These are phyloP conservation scores for Scenedesmus sp. DNA, from an alignment of 163 green algal species.

Conservation along the genomic window DNA sequence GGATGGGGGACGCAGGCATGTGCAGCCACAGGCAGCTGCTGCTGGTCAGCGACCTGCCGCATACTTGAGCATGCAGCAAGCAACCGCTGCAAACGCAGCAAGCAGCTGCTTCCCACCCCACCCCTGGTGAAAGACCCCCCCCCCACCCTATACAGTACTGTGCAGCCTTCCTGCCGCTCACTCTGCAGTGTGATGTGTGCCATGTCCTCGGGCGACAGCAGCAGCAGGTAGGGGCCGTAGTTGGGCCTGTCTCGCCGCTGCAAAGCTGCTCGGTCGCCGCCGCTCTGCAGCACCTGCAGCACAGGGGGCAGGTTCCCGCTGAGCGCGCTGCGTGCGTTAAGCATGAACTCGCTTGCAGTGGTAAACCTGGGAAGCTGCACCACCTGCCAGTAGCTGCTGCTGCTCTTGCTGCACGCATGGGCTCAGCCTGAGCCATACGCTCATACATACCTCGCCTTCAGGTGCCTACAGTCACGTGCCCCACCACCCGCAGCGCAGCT, in stretches of 20 bases:
- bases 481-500: no score
- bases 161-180: background rate
- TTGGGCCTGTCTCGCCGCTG: conserved; percentile 59
- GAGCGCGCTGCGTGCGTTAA: no score
- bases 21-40: background rate
- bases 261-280: background rate
- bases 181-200: conserved; percentile 53
- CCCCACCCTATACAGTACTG: background rate
- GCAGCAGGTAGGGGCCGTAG: conserved; percentile 76
- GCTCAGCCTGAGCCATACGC: no score
- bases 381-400: background rate
- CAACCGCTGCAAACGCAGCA: background rate
- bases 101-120: background rate
- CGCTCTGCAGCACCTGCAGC: background rate
- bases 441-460: no score
- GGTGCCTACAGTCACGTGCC: no score
- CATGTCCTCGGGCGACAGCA: conserved; percentile 69
- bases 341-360: no score
- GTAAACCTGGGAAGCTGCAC: no score
- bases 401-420: background rate
- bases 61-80: background rate
- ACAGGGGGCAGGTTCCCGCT: no score
- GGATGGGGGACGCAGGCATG: background rate
- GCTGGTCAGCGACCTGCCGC: background rate
- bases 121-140: background rate